A percentile compares a stretch with the other conserved stretches of the same genome.
Conservation (phyloP, 2,329 filamentous ascomycete species). For the Fusarium globosum region DNA sequence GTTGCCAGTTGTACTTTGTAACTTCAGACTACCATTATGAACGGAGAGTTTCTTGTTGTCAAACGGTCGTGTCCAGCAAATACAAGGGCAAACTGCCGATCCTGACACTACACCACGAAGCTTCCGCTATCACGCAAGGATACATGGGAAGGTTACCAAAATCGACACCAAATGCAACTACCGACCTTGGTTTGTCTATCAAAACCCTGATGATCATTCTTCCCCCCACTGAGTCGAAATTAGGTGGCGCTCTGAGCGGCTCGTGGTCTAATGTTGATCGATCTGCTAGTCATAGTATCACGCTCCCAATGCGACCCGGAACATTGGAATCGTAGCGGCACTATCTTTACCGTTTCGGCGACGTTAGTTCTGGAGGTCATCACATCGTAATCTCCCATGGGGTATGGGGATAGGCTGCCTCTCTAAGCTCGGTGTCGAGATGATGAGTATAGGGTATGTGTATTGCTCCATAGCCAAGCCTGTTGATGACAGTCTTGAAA, state of each 20-base stretch:
- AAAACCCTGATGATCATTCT: conserved; percentile 10
- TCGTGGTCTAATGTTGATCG: conserved; percentile 15
- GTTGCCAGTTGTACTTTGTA: background rate
- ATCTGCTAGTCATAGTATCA: conserved; percentile 3
- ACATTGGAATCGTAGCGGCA: background rate
- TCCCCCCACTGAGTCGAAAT: conserved; percentile 27
- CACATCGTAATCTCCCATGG: conserved; percentile 23
- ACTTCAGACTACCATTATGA: background rate
- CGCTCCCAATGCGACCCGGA: background rate
- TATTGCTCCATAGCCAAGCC: background rate
- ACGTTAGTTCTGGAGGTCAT: conserved; percentile 9
- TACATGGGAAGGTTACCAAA: conserved; percentile 3
- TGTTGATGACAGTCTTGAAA: background rate
- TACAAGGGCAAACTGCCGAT: conserved; percentile 18
- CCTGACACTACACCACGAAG: conserved; percentile 8
- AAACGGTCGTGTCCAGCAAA: background rate
- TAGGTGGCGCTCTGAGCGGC: conserved; percentile 35
- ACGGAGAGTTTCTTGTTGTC: background rate
- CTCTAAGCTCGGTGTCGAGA: background rate
- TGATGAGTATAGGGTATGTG: conserved; percentile 17
- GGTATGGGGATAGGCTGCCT: conserved; percentile 11
- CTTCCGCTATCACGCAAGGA: conserved; percentile 4
- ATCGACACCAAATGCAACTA: background rate
- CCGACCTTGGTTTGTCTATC: background rate
- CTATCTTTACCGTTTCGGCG: conserved; percentile 1